Base-by-base conservation (phyloP, 179 eudicot species). In the Sideroxylon spinosum region DNA sequence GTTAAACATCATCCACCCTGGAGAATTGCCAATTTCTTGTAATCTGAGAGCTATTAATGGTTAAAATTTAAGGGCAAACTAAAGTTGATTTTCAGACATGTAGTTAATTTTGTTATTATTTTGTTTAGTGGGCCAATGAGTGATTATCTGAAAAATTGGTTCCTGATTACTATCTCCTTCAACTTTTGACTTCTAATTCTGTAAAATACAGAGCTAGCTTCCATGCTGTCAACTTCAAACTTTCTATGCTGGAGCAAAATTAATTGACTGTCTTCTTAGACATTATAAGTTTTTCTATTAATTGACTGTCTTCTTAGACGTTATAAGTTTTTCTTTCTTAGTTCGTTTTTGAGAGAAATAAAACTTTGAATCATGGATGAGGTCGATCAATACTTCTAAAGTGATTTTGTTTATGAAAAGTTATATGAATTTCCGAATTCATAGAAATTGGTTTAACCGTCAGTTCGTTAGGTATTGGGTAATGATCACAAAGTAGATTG, bases 101-200 rank as follows among this genome's bases (percentile, higher is more conserved):
- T 50, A 71, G 60, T 71, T 25, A 53, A 28, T 12, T 57, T 72
- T 52, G 5, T 72, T 72, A 55, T 55, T 70, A 22, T 32, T 22
- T 52, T 25, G 37, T 72, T 26, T 72, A 13, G 22, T 72, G 20
- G 9, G 59, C 37, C 73, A 13, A 12, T 0, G 29, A 69, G 71
- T 53, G 55, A 69, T 69, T 13, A 69, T 48, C 20, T n/a, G 56
- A 48, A 48, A 69, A 23, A 69, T 68, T 48, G 23, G 57, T 46
- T 22, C 57, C 19, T 17, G 4, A 22, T 70, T 22, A 70, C 57
- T 70, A 57, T 48, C 26, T 70, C 73, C 57, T 25, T 23, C 13
- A 37, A n/a, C 73, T 68, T 68, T 68, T 68, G 53, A 68, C 53
- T 44, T n/a, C 53, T 37, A 16, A 9, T 9, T 29, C 37, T 1